A percentile compares a stretch with the other conserved stretches of the same genome.
phyloP scores from a whole-genome alignment of 495 filamentous ascomycete species.

The Tetracladium setigerum region DNA sequence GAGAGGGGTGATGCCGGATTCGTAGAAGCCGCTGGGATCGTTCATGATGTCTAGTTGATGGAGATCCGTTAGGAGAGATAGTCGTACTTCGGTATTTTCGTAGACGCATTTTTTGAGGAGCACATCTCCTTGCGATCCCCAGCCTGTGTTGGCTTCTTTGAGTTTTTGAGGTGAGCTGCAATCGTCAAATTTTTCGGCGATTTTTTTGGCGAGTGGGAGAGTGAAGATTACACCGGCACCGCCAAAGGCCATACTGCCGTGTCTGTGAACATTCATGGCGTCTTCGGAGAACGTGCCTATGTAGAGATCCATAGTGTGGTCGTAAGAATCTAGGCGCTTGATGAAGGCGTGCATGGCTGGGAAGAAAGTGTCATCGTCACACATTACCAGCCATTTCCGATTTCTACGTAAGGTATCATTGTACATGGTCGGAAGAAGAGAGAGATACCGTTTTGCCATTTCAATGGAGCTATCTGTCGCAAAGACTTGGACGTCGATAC shows the following conservation, averaged over 20 bases:
- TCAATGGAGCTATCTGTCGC: constrained; percentile 13
- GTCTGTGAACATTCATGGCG: constrained; percentile 33
- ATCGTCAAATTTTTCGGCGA: constrained; percentile 23
- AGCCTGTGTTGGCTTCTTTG: constrained; percentile 25
- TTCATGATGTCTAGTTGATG: constrained; percentile 21
- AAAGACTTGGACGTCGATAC: constrained; percentile 18
- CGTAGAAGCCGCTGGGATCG: constrained; percentile 21
- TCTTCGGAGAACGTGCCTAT: constrained; percentile 48
- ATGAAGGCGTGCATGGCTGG: constrained; percentile 43
- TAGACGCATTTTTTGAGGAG: constrained; percentile 41
- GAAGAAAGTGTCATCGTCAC: constrained; percentile 46
- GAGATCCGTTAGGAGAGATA: constrained; percentile 46
- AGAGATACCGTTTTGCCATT: constrained; percentile 20
- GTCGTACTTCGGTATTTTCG: constrained; percentile 38
- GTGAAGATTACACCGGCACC: constrained; percentile 56
- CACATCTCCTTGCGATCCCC: constrained; percentile 34
- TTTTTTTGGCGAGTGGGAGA: constrained; percentile 36
- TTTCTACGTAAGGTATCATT: constrained; percentile 7
- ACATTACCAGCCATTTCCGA: constrained; percentile 31
- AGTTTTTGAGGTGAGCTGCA: constrained; percentile 34
- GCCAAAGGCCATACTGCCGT: constrained; percentile 42
- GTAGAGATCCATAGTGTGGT: constrained; percentile 39
- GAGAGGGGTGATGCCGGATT: constrained; percentile 16
- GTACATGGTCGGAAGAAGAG: constrained; percentile 17
- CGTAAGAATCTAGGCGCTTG: constrained; percentile 35